Evolutionary conservation across 192 early-diverging fungal species (phyloP).

Genomic region (Backusella circina): DNA sequence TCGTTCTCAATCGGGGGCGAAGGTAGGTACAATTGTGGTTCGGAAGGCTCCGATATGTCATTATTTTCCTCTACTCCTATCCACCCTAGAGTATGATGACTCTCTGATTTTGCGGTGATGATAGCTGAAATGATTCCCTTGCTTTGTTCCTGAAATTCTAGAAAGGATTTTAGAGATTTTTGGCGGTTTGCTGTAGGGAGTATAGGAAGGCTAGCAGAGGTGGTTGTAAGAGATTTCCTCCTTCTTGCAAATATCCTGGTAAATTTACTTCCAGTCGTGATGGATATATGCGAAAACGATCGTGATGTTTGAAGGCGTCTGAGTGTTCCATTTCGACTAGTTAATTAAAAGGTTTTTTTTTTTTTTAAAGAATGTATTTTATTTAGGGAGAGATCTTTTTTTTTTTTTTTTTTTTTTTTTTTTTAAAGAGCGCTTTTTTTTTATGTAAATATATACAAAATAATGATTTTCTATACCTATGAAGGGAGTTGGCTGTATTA

Average conservation of each 20-base stretch:
- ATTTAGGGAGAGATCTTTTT: neutral
- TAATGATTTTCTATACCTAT: neutral
- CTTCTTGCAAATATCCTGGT: conserved; percentile 10
- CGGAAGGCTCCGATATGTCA: neutral
- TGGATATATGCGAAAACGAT: neutral
- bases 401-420: neutral
- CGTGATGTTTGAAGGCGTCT: conserved; percentile 6
- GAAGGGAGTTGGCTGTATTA: neutral
- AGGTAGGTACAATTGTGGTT: conserved; percentile 6
- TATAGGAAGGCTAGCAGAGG: neutral
- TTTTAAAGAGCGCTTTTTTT: neutral
- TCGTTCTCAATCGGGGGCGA: conserved; percentile 39
- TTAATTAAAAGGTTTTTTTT: neutral
- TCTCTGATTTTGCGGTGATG: conserved; percentile 5
- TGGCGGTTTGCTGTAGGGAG: neutral
- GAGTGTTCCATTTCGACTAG: neutral
- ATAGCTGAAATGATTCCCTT: conserved; percentile 24
- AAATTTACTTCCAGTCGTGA: neutral
- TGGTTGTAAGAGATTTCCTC: conserved; percentile 3
- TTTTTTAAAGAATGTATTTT: conserved; percentile 3
- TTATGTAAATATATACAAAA: neutral
- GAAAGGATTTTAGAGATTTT: conserved; percentile 5
- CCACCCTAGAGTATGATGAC: conserved; percentile 4
- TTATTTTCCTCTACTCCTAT: conserved; percentile 12
- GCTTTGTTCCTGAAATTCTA: neutral